Evolutionary conservation across 345 rosid species (phyloP).

Genomic region (Microcos paniculata): DNA sequence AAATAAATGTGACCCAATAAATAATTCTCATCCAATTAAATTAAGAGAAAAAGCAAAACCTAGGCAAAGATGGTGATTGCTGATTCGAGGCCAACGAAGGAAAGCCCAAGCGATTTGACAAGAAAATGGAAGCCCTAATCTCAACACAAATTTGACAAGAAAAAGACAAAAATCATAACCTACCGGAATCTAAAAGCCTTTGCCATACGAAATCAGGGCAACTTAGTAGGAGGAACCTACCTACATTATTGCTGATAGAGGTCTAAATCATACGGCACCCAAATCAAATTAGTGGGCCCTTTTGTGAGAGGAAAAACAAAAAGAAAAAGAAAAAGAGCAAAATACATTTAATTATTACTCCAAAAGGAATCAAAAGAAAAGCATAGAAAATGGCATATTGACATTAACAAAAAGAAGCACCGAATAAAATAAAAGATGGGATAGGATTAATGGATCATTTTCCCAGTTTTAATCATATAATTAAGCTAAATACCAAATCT

Average conservation of each 20-base stretch:
- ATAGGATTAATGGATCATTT: neutral
- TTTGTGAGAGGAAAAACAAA: too few relatives aligned
- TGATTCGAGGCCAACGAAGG: neutral
- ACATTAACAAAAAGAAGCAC: neutral
- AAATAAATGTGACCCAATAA: too few relatives aligned
- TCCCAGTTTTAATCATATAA: neutral
- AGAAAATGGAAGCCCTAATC: neutral
- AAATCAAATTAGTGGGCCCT: neutral
- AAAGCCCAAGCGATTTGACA: neutral
- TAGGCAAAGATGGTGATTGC: too few relatives aligned
- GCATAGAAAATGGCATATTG: neutral
- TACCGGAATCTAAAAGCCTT: neutral
- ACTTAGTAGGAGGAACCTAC: neutral
- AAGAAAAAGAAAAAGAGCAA: neutral
- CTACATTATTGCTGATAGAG: neutral
- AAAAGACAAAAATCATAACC: neutral
- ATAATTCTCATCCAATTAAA: too few relatives aligned
- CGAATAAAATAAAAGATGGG: neutral
- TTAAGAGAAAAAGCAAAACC: too few relatives aligned
- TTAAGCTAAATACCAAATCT: neutral
- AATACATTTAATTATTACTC: neutral
- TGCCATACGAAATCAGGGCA: neutral
- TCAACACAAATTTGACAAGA: neutral
- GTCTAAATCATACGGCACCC: neutral
- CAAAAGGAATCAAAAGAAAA: constrained; percentile 22